A percentile compares a stretch with the other conserved stretches of the same genome.
Conservation (phyloP, 2,329 filamentous ascomycete species). For the Gnomoniopsis sp. region DNA sequence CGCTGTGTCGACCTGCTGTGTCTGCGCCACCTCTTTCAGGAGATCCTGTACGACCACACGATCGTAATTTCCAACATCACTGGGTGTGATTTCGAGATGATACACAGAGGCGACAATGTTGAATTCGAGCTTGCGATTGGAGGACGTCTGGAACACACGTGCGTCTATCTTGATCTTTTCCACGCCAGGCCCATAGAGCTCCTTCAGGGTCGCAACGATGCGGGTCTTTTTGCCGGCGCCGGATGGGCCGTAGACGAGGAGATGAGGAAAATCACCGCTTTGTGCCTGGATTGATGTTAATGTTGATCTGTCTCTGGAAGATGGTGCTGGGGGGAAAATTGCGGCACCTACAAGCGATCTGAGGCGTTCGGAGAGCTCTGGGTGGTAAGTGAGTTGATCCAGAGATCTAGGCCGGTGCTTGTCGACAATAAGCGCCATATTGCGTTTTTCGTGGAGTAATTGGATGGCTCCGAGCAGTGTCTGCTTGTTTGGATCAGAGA, state of each 20-base stretch:
- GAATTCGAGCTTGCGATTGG: constrained; percentile 97
- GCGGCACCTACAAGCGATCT: constrained; percentile 68
- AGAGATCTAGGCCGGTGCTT: constrained; percentile 72
- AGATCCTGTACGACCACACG: constrained; percentile 93
- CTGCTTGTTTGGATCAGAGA: background rate
- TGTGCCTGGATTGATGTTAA: constrained; percentile 63
- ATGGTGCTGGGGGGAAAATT: background rate
- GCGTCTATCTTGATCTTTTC: constrained; percentile 99
- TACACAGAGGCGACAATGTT: constrained; percentile 97
- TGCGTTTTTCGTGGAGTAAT: constrained; percentile 19
- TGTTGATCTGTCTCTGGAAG: constrained; percentile 1
- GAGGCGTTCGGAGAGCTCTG: constrained; percentile 81
- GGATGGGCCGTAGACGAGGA: constrained; percentile 94
- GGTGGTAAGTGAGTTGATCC: constrained; percentile 79
- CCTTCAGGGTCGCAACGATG: constrained; percentile 91
- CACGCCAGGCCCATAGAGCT: constrained; percentile 92
- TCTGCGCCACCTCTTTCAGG: constrained; percentile 96
- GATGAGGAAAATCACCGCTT: constrained; percentile 95
- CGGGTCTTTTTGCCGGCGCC: constrained; percentile 97
- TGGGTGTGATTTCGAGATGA: constrained; percentile 96
- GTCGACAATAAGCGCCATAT: constrained; percentile 68
- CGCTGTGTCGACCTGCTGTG: constrained; percentile 92
- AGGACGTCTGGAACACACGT: constrained; percentile 90
- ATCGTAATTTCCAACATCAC: constrained; percentile 94
- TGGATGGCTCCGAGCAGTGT: no score